Conservation (phyloP, 2,329 filamentous ascomycete genomes). For the Alternaria longipes region DNA sequence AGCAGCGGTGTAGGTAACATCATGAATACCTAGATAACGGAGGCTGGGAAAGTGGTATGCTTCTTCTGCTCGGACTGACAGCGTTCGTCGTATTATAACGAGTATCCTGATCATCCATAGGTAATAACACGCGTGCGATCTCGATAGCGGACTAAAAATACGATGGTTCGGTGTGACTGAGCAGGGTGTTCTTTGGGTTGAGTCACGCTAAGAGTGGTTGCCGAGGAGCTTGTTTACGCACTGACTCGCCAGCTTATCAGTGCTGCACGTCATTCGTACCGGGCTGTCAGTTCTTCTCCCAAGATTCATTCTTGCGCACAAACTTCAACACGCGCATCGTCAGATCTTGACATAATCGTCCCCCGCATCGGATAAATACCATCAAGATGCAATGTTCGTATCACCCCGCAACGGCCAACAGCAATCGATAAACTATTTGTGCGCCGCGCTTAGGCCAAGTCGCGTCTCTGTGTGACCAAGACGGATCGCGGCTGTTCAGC, state of each 20-base stretch:
- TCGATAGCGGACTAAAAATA: not conserved
- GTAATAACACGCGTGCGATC: not conserved
- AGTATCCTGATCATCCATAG: not conserved
- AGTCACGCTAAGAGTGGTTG: not conserved
- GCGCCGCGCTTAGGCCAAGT: constrained; percentile 6
- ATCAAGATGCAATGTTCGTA: not conserved
- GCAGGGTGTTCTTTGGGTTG: not conserved
- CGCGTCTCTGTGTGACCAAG: not conserved
- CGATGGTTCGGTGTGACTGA: not conserved
- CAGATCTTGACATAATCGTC: not conserved
- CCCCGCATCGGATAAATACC: not conserved
- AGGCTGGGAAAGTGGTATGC: not conserved
- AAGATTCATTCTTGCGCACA: not conserved
- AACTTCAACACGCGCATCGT: not conserved
- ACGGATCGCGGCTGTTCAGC: constrained; percentile 4
- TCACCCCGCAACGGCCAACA: not conserved
- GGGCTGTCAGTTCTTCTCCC: not conserved
- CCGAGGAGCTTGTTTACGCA: not conserved
- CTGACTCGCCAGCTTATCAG: not conserved
- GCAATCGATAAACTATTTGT: constrained; percentile 10
- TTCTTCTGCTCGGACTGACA: not conserved
- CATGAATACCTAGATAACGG: not conserved
- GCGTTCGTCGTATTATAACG: not conserved
- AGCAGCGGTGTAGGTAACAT: not conserved
- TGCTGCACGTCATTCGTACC: not conserved